A percentile compares a stretch with the other conserved stretches of the same genome.
phyloP scores from a whole-genome alignment of 192 early-diverging fungal species.

The Geosiphon pyriformis region DNA sequence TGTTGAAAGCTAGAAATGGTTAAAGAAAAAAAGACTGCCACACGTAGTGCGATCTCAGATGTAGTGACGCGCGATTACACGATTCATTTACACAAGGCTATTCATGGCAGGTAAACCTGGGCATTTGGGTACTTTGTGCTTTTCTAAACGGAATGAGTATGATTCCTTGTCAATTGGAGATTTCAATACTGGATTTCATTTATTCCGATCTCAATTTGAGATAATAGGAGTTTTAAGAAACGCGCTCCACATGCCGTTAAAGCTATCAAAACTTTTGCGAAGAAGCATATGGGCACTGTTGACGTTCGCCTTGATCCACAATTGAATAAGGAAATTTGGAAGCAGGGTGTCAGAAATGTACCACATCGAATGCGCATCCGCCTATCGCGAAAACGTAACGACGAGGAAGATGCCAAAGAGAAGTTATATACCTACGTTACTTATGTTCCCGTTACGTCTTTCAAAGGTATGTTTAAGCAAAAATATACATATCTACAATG shows the following conservation, averaged over 20 bases:
- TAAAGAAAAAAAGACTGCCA: conserved; percentile 67
- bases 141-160: too few relatives aligned
- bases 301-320: conserved; percentile 95
- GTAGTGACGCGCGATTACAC: conserved; percentile 98
- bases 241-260: conserved; percentile 94
- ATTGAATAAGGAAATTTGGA: conserved; percentile 96
- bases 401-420: conserved; percentile 92
- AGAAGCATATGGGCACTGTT: conserved; percentile 89
- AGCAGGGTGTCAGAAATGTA: conserved; percentile 87
- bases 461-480: conserved; percentile 64
- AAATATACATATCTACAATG: neutral
- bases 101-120: conserved; percentile 72
- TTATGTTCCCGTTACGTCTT: conserved; percentile 76
- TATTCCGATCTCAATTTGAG: too few relatives aligned
- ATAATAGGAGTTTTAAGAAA: conserved; percentile 87
- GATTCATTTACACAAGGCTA: conserved; percentile 97
- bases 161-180: too few relatives aligned
- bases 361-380: conserved; percentile 95
- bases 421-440: conserved; percentile 97
- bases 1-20: conserved; percentile 72
- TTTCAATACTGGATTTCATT: too few relatives aligned
- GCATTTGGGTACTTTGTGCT: too few relatives aligned
- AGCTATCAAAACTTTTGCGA: conserved; percentile 86
- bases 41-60: conserved; percentile 79
- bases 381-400: conserved; percentile 93